These are phyloP conservation scores for Prunus dulcis DNA, from an alignment of 306 rosid genomes.

Conservation along the genomic window DNA sequence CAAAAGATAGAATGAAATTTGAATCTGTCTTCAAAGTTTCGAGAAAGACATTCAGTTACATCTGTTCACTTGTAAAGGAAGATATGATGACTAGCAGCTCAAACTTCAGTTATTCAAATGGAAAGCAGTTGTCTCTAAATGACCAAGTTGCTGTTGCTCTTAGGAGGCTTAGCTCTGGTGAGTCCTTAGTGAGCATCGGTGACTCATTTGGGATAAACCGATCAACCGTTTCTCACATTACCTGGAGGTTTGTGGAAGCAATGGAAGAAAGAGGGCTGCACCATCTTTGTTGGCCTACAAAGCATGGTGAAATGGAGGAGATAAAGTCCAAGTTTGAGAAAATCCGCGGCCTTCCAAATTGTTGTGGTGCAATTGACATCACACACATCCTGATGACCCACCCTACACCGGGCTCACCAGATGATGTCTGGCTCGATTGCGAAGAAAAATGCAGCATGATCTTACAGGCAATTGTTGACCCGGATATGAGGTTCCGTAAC, in stretches of 20 bases:
- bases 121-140: conserved; percentile 55
- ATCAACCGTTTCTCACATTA: conserved; percentile 78
- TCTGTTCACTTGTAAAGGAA: conserved; percentile 77
- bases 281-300: conserved; percentile 80
- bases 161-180: conserved; percentile 88
- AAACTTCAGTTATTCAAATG: conserved; percentile 38
- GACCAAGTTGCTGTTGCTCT: conserved; percentile 93
- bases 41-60: conserved; percentile 76
- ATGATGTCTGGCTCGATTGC: conserved; percentile 66
- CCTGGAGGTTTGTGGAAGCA: conserved; percentile 87
- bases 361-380: conserved; percentile 81
- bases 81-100: conserved; percentile 61
- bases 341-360: conserved; percentile 67
- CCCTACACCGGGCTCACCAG: conserved; percentile 48
- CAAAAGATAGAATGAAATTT: conserved; percentile 46
- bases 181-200: conserved; percentile 65
- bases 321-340: conserved; percentile 66
- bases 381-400: conserved; percentile 87
- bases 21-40: conserved; percentile 78
- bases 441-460: conserved; percentile 90
- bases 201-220: conserved; percentile 68
- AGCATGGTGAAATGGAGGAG: conserved; percentile 57
- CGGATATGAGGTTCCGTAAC: conserved; percentile 69
- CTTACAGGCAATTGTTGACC: conserved; percentile 83
- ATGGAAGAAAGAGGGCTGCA: conserved; percentile 83